Base-by-base conservation (phyloP, 352 stramenopile species). In the Lagenidium giganteum region DNA sequence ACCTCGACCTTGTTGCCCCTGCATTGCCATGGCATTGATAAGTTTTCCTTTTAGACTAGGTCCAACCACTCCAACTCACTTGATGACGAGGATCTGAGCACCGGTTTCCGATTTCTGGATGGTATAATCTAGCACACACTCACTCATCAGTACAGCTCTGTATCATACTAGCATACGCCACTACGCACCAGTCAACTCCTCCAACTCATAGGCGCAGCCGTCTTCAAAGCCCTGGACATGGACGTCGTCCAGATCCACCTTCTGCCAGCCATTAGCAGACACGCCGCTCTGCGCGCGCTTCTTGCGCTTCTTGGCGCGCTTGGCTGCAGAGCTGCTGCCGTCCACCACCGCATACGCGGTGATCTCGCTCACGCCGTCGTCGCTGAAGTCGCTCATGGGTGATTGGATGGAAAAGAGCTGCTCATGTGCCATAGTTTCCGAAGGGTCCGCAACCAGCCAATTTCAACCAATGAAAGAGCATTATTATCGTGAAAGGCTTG, bases 191-290 rank as follows among this genome's bases (percentile, higher is more conserved):
- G 76, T 90, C 23, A 94, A 76, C 54, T 93, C 83, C 47, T 94
- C 83, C 32, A 94, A 38, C 32, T 91, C 80, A 27, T 88, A 92
- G 23, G 74, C 76, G 32, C 70, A 87, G 38, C 83, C 83, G 46
- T 94, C 83, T 35, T 89, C 80, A 51, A 93, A 94, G 21, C 83
- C 83, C 24, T 94, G 69, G 37, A 94, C 33, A 48, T 86, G 52
- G 39, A 90, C 64, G 20, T 89, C 73, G 23, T 82, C 55, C 33
- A 93, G 68, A 47, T 94, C 61, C 27, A 94, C 63, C 23, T 76
- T 79, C 9, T 68, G 36, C 83, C 83, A 94, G 7, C 68, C 53
- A 3, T 54, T 39, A 3, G 42, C 33, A 42, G 50, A 41, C 20
- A 42, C 17, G 3, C 22, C 21, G 11, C 45, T 47, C 11, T 21